phyloP scores from a whole-genome alignment of 73 alveolate genomes.

The Symbiodinium natans region DNA sequence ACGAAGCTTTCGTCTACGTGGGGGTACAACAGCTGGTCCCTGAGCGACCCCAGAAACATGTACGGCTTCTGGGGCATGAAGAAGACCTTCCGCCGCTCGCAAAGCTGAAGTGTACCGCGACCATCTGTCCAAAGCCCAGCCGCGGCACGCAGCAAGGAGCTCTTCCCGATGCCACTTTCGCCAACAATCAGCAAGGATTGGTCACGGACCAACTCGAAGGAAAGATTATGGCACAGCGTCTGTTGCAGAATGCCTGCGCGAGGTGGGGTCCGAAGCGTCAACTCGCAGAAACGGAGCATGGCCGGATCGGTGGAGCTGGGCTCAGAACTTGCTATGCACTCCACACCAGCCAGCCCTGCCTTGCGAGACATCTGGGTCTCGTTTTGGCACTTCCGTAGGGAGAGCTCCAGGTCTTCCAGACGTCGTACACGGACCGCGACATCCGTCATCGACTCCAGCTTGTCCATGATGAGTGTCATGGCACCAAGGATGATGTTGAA shows the following conservation, averaged over 20 bases:
- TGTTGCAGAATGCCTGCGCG: slow-evolving; percentile 60
- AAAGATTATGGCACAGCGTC: slow-evolving; percentile 56
- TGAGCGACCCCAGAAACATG: slow-evolving; percentile 95
- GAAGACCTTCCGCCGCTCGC: slow-evolving; percentile 89
- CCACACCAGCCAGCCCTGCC: background rate
- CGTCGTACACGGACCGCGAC: slow-evolving; percentile 88
- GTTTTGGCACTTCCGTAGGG: slow-evolving; percentile 59
- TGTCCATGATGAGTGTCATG: slow-evolving; percentile 64
- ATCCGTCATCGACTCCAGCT: slow-evolving; percentile 61
- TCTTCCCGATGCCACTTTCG: slow-evolving; percentile 90
- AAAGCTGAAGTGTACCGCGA: slow-evolving; percentile 47
- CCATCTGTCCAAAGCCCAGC: slow-evolving; percentile 94
- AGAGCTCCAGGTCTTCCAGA: slow-evolving; percentile 55
- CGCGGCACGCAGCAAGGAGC: slow-evolving; percentile 81
- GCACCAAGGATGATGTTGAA: slow-evolving; percentile 73
- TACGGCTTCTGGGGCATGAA: slow-evolving; percentile 96
- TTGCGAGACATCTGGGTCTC: slow-evolving; percentile 23
- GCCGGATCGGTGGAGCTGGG: background rate
- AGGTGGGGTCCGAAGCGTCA: slow-evolving; percentile 74
- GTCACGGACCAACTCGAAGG: slow-evolving; percentile 17
- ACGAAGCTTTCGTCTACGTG: slow-evolving; percentile 59
- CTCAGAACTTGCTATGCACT: background rate
- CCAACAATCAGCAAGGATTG: slow-evolving; percentile 79
- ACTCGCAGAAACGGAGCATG: slow-evolving; percentile 16
- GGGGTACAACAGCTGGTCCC: slow-evolving; percentile 96